These are phyloP conservation scores for Rosa chinensis DNA, from an alignment of 306 rosid species.

Conservation along the genomic window DNA sequence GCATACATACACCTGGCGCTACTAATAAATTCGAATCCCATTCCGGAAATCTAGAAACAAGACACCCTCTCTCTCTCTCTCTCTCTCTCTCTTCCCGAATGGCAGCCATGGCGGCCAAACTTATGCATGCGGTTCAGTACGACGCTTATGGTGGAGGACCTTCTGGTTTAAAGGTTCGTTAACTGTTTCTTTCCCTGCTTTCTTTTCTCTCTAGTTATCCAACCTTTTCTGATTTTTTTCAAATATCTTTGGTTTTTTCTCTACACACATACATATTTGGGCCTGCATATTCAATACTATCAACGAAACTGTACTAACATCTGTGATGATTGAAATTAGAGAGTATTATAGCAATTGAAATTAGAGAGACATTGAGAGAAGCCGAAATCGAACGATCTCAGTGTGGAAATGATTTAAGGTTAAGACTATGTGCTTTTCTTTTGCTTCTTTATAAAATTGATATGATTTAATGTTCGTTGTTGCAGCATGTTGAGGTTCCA, in stretches of 20 bases:
- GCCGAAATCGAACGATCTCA: neutral
- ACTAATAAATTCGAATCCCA: neutral
- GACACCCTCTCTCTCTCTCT: neutral
- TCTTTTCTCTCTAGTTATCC: neutral
- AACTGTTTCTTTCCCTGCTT: neutral
- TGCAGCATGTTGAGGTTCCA: slow-evolving; percentile 66
- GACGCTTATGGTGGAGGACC: slow-evolving; percentile 64
- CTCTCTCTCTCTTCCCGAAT: neutral
- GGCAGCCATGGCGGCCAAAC: slow-evolving; percentile 38
- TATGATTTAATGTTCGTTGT: neutral
- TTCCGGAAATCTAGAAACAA: neutral
- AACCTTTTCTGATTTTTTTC: neutral
- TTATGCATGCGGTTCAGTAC: slow-evolving; percentile 70
- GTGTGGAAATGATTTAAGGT: neutral
- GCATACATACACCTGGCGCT: neutral
- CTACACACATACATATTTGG: neutral
- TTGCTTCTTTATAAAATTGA: neutral
- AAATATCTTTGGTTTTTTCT: neutral
- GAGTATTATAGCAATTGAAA: neutral
- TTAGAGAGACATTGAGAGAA: too few species aligned
- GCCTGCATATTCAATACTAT: neutral
- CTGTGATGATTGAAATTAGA: too few species aligned
- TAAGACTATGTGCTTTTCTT: neutral
- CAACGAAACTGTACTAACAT: neutral
- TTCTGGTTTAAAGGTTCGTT: slow-evolving; percentile 51